phyloP scores from a whole-genome alignment of 306 rosid genomes.

The Cicer bijugum region DNA sequence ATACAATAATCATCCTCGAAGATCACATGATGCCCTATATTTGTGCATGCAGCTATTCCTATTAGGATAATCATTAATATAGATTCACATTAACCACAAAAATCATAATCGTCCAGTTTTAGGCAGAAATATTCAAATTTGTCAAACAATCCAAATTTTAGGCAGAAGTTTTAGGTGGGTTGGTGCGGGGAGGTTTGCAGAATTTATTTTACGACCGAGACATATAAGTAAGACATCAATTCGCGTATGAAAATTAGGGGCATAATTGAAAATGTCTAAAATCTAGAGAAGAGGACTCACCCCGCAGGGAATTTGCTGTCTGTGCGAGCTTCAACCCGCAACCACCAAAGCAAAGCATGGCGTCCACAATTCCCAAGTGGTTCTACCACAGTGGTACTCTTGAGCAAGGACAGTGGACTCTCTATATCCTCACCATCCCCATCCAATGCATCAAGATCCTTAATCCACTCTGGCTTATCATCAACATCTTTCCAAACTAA shows the following conservation, averaged over 20 bases:
- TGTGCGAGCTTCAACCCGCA: conserved; percentile 96
- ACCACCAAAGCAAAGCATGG: conserved; percentile 93
- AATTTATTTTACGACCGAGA: neutral
- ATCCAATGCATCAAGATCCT: conserved; percentile 66
- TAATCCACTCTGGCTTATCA: conserved; percentile 86
- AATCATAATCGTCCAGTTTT: conserved; percentile 3
- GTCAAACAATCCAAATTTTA: conserved; percentile 19
- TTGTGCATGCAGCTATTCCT: conserved; percentile 43
- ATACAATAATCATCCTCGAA: conserved; percentile 28
- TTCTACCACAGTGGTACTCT: conserved; percentile 77
- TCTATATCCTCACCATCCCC: conserved; percentile 63
- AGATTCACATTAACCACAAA: conserved; percentile 21
- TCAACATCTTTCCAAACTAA: conserved; percentile 80
- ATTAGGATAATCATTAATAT: neutral
- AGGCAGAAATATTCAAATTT: conserved; percentile 27
- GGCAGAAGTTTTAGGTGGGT: neutral
- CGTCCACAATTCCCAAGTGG: conserved; percentile 98
- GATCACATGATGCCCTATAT: conserved; percentile 22
- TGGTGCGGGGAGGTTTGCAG: neutral
- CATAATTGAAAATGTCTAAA: neutral
- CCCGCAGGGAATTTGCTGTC: conserved; percentile 97
- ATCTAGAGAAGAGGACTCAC: conserved; percentile 54
- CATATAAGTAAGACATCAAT: neutral
- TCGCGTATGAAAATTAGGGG: conserved; percentile 12
- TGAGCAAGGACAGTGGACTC: conserved; percentile 83